Conservation (phyloP, 1,284 basidiomycete species). For the Papiliotrema flavescens region DNA sequence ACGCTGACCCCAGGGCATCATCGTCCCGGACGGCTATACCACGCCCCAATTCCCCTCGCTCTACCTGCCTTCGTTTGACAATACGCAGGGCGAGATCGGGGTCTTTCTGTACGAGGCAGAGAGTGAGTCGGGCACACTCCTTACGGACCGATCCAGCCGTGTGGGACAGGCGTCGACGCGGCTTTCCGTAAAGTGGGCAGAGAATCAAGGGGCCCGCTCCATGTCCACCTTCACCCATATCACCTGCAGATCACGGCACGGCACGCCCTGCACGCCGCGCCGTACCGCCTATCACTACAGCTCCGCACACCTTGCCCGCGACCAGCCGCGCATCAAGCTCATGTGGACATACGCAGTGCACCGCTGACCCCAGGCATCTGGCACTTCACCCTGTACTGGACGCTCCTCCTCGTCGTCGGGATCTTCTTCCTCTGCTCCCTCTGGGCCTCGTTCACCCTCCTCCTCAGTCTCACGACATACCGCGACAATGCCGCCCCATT, state of each 20-base stretch:
- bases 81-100: constrained; percentile 27
- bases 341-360: no score
- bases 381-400: constrained; percentile 81
- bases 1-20: constrained; percentile 12
- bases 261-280: no score
- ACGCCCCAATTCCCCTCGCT: constrained; percentile 54
- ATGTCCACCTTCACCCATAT: no score
- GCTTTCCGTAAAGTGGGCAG: no score
- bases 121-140: constrained; percentile 19
- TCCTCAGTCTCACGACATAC: constrained; percentile 61
- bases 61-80: constrained; percentile 52
- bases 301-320: no score
- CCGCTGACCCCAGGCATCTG: constrained; percentile 64
- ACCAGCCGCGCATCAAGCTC: no score
- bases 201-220: no score
- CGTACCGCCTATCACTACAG: no score
- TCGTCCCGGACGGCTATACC: constrained; percentile 33
- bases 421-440: constrained; percentile 64
- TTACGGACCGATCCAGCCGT: no score
- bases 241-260: background rate
- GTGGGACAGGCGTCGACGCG: no score
- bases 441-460: constrained; percentile 64
- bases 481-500: constrained; percentile 3
- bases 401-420: constrained; percentile 67
- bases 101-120: constrained; percentile 51